A percentile compares a stretch with the other conserved stretches of the same genome.
phyloP scores from a whole-genome alignment of 2,329 filamentous ascomycete species.

The Claviceps digitariae region DNA sequence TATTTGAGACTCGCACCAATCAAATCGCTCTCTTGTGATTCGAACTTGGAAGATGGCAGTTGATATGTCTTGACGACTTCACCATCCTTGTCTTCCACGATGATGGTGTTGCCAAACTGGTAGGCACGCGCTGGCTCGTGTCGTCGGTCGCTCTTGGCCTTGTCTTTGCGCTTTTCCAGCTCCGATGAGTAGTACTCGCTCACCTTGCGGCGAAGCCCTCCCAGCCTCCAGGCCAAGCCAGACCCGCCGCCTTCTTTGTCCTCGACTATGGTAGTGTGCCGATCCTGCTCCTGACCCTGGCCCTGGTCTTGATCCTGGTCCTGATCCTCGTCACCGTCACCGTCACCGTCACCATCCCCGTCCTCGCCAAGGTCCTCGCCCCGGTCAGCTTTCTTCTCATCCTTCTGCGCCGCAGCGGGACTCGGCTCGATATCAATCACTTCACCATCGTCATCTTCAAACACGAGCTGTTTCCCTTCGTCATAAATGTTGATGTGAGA shows the following conservation, averaged over 20 bases:
- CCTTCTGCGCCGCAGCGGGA: slow-evolving; percentile 3
- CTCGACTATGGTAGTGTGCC: background rate
- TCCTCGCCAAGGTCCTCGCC: too few relatives aligned
- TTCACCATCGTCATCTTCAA: slow-evolving; percentile 80
- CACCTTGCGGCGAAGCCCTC: slow-evolving; percentile 35
- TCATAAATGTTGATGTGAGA: slow-evolving; percentile 55
- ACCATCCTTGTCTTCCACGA: slow-evolving; percentile 75
- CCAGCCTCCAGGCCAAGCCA: slow-evolving; percentile 18
- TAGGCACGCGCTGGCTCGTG: slow-evolving; percentile 69
- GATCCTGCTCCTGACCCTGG: slow-evolving; percentile 1
- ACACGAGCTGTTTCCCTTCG: slow-evolving; percentile 64
- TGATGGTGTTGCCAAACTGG: slow-evolving; percentile 76
- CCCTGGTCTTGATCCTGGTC: background rate
- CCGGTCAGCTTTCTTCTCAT: too few relatives aligned
- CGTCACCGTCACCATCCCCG: background rate
- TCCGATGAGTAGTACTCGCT: slow-evolving; percentile 45
- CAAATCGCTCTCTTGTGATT: slow-evolving; percentile 25
- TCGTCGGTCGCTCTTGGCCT: slow-evolving; percentile 44
- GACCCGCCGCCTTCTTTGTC: slow-evolving; percentile 1
- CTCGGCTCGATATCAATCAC: slow-evolving; percentile 52
- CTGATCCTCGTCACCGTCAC: background rate
- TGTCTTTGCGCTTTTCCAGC: slow-evolving; percentile 47
- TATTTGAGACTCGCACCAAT: slow-evolving; percentile 37
- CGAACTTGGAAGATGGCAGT: slow-evolving; percentile 42
- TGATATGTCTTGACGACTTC: slow-evolving; percentile 80